Base-by-base conservation (phyloP, 768 basidiomycete genomes). In the Amanita brunnescens region DNA sequence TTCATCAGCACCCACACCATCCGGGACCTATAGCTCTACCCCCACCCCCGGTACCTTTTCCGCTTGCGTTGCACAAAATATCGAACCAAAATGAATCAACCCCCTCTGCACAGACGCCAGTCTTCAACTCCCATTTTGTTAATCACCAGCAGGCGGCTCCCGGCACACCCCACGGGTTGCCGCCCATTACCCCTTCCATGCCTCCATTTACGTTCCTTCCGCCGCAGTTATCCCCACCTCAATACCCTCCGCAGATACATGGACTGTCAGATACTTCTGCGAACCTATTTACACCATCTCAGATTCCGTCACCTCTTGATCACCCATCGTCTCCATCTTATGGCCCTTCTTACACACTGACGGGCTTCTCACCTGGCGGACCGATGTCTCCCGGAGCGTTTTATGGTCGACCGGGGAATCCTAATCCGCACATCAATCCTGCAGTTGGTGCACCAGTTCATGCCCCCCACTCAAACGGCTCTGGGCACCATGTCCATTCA, bases 121-220 rank as follows among this genome's bases (percentile, higher is more conserved):
- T 46, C 61, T 78, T 45, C 71, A 78, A 57, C 69, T 68, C 47
- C 32, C 52, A 32, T 50, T 45, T 33, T 41, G 55, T 20, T n/a
- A n/a, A n/a, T 55, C 49, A 51, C 21, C 57, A 59, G 64, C 70
- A 58, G 29, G 60, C 59, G 39, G 58, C 67, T 16, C 64, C 70
- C 29, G 72, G 83, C 55, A 89, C 86, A 8, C 85, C 85, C n/a
- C 79, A 83, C 55, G 87, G 88, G 0, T 69, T 92, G n/a, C 88
- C 89, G 12, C 87, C 90, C 1, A 91, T 96, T 61, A 96, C 94
- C n/a, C 93, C 94, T 0, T 88, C 87, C 54, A 97, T 98, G 94
- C 95, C 95, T 1, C 83, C 91, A 5, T 98, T 96, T 68, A 84
- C 82, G 10, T 94, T 96, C 66, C 73, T 85, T 33, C 75, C 79